Evolutionary conservation across 2,329 filamentous ascomycete species (phyloP).

Genomic region (Penicillium glabrum): DNA sequence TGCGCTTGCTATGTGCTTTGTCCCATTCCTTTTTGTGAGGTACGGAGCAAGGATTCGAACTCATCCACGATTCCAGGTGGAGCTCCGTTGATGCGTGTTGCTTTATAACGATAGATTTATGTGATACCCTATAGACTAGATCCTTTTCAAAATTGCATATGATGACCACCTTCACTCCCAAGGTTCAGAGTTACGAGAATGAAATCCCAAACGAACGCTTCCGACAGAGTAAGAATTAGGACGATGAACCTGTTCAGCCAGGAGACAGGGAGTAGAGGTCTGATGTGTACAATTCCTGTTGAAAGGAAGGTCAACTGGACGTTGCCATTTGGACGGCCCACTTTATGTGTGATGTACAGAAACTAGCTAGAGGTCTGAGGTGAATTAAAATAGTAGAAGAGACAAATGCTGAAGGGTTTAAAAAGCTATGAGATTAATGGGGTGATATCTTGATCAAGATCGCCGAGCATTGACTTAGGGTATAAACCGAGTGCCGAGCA

Average conservation of each 20-base stretch:
- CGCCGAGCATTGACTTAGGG: neutral
- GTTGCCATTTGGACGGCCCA: too few relatives aligned
- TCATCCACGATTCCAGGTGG: neutral
- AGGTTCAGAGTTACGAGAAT: neutral
- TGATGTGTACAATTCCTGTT: too few relatives aligned
- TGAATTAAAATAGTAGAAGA: too few relatives aligned
- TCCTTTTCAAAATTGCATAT: constrained; percentile 26
- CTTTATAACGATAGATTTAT: neutral
- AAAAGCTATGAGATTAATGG: neutral
- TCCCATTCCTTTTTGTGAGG: constrained; percentile 35
- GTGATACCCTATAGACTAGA: neutral
- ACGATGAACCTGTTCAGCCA: too few relatives aligned
- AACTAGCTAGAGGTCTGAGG: too few relatives aligned
- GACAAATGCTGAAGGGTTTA: neutral
- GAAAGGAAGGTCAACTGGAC: too few relatives aligned
- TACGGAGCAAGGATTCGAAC: constrained; percentile 38
- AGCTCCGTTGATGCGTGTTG: neutral
- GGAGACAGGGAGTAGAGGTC: too few relatives aligned
- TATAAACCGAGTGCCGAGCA: neutral
- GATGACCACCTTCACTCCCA: neutral
- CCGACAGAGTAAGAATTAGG: too few relatives aligned
- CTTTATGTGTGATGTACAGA: too few relatives aligned
- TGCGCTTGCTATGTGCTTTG: constrained; percentile 49
- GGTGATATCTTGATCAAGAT: neutral
- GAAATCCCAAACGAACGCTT: too few relatives aligned